phyloP scores from a whole-genome alignment of 345 rosid species.

The Brassica incana region DNA sequence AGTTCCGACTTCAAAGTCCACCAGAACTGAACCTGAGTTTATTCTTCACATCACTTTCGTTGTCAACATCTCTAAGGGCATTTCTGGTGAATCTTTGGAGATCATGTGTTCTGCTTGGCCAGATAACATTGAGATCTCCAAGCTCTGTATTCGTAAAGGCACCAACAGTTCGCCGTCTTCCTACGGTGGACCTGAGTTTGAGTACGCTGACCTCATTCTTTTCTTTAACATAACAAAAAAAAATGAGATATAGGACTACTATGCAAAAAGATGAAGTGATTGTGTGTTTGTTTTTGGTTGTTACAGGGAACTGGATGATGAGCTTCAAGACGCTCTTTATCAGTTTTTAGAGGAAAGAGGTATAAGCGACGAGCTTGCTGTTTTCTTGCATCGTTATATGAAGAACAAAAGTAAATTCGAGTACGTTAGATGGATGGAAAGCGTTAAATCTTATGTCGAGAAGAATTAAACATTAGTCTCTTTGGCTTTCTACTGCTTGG shows the following conservation, averaged over 20 bases:
- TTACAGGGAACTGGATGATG: conserved; percentile 81
- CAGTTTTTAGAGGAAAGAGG: conserved; percentile 70
- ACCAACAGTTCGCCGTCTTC: conserved; percentile 35
- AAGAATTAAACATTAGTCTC: conserved; percentile 36
- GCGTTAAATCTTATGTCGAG: conserved; percentile 68
- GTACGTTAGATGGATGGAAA: conserved; percentile 69
- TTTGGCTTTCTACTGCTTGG: not conserved
- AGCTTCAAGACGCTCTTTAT: conserved; percentile 66
- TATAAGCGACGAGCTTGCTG: conserved; percentile 63
- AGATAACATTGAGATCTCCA: conserved; percentile 58
- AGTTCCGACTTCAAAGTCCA: conserved; percentile 46
- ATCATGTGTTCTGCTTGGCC: conserved; percentile 87
- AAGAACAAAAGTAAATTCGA: conserved; percentile 70
- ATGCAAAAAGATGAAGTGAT: not conserved
- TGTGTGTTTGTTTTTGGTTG: conserved; percentile 30
- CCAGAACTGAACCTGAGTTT: conserved; percentile 37
- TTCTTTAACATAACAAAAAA: not conserved
- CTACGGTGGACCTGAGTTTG: conserved; percentile 74
- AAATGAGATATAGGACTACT: not conserved
- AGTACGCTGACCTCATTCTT: conserved; percentile 44
- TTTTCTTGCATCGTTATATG: conserved; percentile 78
- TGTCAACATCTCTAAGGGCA: conserved; percentile 66
- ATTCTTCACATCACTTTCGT: conserved; percentile 65
- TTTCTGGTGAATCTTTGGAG: conserved; percentile 54
- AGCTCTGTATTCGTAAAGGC: conserved; percentile 49